A percentile compares a stretch with the other conserved stretches of the same genome.
Evolutionary conservation across 2,329 filamentous ascomycete species (phyloP).

Genomic region (Epichloe sylvatica): DNA sequence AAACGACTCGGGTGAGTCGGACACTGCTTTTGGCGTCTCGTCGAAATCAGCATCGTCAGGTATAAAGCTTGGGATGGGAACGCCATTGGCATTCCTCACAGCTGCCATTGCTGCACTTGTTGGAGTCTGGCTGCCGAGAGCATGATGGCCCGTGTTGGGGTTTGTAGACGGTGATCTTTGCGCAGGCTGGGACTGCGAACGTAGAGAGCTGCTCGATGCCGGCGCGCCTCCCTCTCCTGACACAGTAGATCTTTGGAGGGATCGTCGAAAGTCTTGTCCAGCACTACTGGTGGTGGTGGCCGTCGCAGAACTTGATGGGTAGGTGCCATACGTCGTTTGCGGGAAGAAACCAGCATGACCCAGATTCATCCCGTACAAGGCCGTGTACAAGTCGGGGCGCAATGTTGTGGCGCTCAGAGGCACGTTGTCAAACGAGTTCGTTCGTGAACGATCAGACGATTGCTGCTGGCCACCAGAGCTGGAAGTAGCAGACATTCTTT

Average conservation of each 20-base stretch:
- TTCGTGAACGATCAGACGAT: constrained; percentile 39
- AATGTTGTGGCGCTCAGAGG: constrained; percentile 42
- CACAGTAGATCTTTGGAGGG: constrained; percentile 39
- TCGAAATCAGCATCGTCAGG: constrained; percentile 40
- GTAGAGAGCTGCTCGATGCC: constrained; percentile 39
- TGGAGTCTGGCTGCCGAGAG: constrained; percentile 19
- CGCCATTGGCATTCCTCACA: constrained; percentile 32
- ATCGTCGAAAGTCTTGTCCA: constrained; percentile 40
- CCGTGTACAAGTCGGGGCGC: constrained; percentile 39
- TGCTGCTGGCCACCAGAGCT: constrained; percentile 16
- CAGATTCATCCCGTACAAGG: constrained; percentile 31
- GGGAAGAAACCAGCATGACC: constrained; percentile 30
- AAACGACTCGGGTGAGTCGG: constrained; percentile 35
- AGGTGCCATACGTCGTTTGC: constrained; percentile 35
- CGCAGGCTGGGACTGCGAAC: constrained; percentile 54
- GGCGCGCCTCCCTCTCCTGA: constrained; percentile 33
- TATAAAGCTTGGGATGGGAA: constrained; percentile 41
- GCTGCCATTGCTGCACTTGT: constrained; percentile 23
- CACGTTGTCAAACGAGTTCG: constrained; percentile 49
- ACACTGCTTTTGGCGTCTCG: constrained; percentile 25
- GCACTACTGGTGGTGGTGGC: constrained; percentile 27
- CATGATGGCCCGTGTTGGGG: constrained; percentile 11
- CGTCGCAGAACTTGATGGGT: constrained; percentile 43
- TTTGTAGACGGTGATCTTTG: constrained; percentile 28
- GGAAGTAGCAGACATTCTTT: constrained; percentile 15